Evolutionary conservation across 1,284 basidiomycete species (phyloP), one percentile per base, ranked within the genome.

Genomic region (Fomitopsis pinicola): DNA sequence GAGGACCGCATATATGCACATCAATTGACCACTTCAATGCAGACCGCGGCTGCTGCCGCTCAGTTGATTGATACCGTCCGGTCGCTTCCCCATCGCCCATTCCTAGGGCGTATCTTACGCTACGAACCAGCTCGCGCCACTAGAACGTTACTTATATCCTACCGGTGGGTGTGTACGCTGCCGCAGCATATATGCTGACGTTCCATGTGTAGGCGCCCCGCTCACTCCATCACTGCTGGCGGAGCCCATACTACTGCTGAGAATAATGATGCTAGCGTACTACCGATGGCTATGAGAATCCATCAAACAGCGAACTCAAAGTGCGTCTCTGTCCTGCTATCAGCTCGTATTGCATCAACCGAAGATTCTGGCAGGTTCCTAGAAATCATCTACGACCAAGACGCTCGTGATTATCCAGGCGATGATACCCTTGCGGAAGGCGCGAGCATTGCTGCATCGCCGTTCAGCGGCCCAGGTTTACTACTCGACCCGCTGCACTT

Each of bases 61-160:
- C 73, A 73, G 52, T 76, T 92, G 62, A 83, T 92, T 57, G 72
- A 82, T 42, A 82, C 77, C n/a, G 78, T 90, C 55, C 83, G 84
- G 62, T 75, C 80, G 63, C 76, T 74, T 22, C 74, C 79, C 33
- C 83, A 82, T 9, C 82, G 80, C 66, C 83, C 79, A 5, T 91
- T 91, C 71, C 72, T 88, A 66, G 89, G 90, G 52, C 82, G 89
- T 48, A 77, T 78, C 62, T 76, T 92, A 63, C 88, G 90, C 55
- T 92, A 85, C 63, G 91, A 92, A 66, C 83, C 80, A 30, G 90
- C 90, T n/a, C 82, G 88, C 63, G 88, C 88, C n/a, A 87, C 85
- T 66, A 82, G 88, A 64, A 83, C 89, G 15, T 75, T 92, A 19
- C 76, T 89, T 60, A 77, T 92, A 58, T 92, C 91, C 19, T 92